Evolutionary conservation across 2,329 filamentous ascomycete species (phyloP).

Genomic region (Geosmithia putterillii): DNA sequence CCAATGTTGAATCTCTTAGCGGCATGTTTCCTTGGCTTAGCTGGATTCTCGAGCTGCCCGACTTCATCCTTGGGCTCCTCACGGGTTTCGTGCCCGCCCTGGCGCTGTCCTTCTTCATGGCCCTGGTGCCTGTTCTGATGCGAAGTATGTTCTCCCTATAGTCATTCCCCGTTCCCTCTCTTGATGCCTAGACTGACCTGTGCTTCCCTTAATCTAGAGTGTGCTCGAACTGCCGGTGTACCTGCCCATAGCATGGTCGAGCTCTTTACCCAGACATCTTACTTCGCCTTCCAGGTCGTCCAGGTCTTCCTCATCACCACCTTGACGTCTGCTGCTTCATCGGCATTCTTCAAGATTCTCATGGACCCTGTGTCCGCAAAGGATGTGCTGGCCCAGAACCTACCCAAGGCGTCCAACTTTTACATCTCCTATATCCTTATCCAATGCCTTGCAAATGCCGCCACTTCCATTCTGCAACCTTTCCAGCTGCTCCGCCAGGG

Average conservation of each 20-base stretch:
- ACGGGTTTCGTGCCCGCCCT: conserved; percentile 75
- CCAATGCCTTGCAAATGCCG: conserved; percentile 72
- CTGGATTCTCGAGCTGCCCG: conserved; percentile 62
- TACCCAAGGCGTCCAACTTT: conserved; percentile 83
- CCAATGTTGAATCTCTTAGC: conserved; percentile 65
- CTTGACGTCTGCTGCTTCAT: conserved; percentile 66
- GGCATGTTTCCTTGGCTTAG: conserved; percentile 55
- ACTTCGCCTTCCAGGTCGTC: conserved; percentile 82
- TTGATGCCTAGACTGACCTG: neutral
- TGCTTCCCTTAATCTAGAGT: conserved; percentile 27
- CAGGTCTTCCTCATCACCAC: conserved; percentile 89
- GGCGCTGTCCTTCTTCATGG: conserved; percentile 71
- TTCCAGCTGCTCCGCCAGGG: conserved; percentile 45
- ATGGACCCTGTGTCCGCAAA: conserved; percentile 50
- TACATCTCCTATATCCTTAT: conserved; percentile 91
- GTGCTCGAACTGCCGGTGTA: conserved; percentile 68
- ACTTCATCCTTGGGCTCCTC: conserved; percentile 64
- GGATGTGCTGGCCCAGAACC: conserved; percentile 53
- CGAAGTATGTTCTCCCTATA: conserved; percentile 26
- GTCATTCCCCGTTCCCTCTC: neutral
- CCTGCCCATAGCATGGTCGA: conserved; percentile 73
- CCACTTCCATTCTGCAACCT: conserved; percentile 59
- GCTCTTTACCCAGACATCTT: conserved; percentile 79
- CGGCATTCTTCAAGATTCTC: conserved; percentile 51
- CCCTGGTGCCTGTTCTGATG: conserved; percentile 72